A percentile compares a stretch with the other conserved stretches of the same genome.
These are phyloP conservation scores for Colletotrichum higginsianum DNA, from an alignment of 2,329 filamentous ascomycete species.

Conservation along the genomic window DNA sequence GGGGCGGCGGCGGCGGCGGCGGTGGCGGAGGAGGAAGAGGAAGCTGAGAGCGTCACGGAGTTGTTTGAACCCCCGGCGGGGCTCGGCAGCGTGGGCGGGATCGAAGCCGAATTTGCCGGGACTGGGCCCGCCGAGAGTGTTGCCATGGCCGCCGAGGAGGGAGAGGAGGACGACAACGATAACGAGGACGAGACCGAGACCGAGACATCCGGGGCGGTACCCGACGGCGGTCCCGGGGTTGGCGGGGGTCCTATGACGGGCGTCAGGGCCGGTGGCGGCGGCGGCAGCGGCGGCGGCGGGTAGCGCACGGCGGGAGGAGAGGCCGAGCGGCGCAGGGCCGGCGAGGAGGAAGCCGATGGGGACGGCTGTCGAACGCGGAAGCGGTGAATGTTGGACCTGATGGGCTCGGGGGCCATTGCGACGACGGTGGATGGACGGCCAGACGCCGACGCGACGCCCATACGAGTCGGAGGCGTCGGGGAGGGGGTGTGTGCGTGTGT, in stretches of 20 bases:
- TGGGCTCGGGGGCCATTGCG: conserved; percentile 43
- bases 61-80: neutral
- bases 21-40: conserved; percentile 34
- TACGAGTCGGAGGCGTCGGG: conserved; percentile 21
- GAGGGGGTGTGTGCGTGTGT: neutral
- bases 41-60: conserved; percentile 30
- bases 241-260: neutral
- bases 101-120: neutral
- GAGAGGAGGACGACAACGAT: too few species aligned
- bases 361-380: conserved; percentile 47
- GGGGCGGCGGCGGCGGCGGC: conserved; percentile 47
- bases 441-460: conserved; percentile 33
- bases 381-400: conserved; percentile 47
- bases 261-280: neutral
- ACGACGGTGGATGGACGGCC: conserved; percentile 26
- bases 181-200: too few species aligned
- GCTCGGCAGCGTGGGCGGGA: conserved; percentile 18
- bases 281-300: neutral
- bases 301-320: conserved; percentile 39
- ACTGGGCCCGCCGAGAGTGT: neutral
- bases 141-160: conserved; percentile 5
- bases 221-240: conserved; percentile 7
- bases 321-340: conserved; percentile 44
- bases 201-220: conserved; percentile 11
- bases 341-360: conserved; percentile 40